These are phyloP conservation scores for Teratosphaeria zuluensis DNA, from an alignment of 2,329 filamentous ascomycete genomes.

Conservation along the genomic window DNA sequence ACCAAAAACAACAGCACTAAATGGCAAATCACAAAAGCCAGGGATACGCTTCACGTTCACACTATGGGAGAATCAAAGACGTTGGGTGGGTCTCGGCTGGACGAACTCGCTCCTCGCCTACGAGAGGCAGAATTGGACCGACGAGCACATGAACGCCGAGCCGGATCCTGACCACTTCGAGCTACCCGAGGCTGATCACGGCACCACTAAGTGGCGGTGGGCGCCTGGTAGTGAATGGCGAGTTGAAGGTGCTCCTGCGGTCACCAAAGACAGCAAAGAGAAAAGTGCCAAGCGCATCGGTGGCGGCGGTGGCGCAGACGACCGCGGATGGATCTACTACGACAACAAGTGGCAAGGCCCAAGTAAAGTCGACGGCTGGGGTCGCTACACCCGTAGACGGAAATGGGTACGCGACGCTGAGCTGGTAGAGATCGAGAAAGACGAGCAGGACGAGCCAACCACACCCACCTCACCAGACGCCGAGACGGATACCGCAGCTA, in stretches of 20 bases:
- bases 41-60: constrained; percentile 95
- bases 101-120: constrained; percentile 84
- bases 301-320: constrained; percentile 33
- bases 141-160: constrained; percentile 81
- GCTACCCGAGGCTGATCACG: constrained; percentile 56
- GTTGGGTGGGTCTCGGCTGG: constrained; percentile 94
- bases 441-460: constrained; percentile 3
- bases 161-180: constrained; percentile 64
- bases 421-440: constrained; percentile 59
- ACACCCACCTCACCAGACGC: constrained; percentile 4
- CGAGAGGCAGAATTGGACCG: constrained; percentile 85
- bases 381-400: constrained; percentile 79
- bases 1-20: constrained; percentile 34
- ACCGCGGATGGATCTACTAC: constrained; percentile 90
- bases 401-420: constrained; percentile 98
- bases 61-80: constrained; percentile 88
- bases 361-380: constrained; percentile 83
- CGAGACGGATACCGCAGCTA: constrained; percentile 7
- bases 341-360: constrained; percentile 98
- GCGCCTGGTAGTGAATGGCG: constrained; percentile 77
- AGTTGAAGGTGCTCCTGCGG: constrained; percentile 63
- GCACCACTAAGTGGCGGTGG: constrained; percentile 64
- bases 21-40: constrained; percentile 37
- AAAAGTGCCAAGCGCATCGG: constrained; percentile 14
- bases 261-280: constrained; percentile 12